Base-by-base conservation (phyloP, 306 rosid genomes). In the Astragalus membranaceus region DNA sequence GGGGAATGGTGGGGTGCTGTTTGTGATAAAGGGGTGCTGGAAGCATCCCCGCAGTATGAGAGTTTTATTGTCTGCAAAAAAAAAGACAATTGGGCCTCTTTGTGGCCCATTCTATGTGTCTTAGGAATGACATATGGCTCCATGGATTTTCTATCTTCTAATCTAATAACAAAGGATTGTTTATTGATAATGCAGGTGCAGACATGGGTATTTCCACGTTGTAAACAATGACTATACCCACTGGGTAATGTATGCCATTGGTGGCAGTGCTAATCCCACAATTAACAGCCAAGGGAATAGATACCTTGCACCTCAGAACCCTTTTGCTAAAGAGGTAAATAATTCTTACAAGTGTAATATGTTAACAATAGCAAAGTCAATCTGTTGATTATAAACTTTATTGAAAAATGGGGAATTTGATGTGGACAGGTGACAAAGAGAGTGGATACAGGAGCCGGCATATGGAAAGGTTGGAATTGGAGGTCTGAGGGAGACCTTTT, bases 171-270 rank as follows among this genome's bases (percentile, higher is more conserved):
- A 56, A 57, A 33, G 56, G 56, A 6, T 16, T 48, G 46, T 35
- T 58, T 39, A 67, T 72, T 12, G 64, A 69, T 8, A 63, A 73
- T 86, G 81, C 92, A 94, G 99, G 76, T 94, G 99, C 80, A 84
- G 99, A 44, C 99, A 94, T 75, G 99, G 99, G 11, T 91, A 94
- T 77, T 91, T 94, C 85, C 99, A 94, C 56, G 99, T 94, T 76
- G 99, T 94, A 57, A 94, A 94, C 84, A 94, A 94, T 62, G 99
- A 94, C 85, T 94, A 94, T 55, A 94, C 97, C 49, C 99, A 94
- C 35, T 91, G 99, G 99, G 92, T 72, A 70, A 94, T 94, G 99
- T 94, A 94, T 73, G 99, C 99, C 68, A 94, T 94, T 44, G 99
- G 99, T 59, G 99, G 99, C 59, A 94, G 99, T 60, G 99, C 99